Percentiles rank a stretch among this genome's conserved stretches.
Conservation (phyloP, 2,329 filamentous ascomycete species). For the Dactylellina leptospora region DNA sequence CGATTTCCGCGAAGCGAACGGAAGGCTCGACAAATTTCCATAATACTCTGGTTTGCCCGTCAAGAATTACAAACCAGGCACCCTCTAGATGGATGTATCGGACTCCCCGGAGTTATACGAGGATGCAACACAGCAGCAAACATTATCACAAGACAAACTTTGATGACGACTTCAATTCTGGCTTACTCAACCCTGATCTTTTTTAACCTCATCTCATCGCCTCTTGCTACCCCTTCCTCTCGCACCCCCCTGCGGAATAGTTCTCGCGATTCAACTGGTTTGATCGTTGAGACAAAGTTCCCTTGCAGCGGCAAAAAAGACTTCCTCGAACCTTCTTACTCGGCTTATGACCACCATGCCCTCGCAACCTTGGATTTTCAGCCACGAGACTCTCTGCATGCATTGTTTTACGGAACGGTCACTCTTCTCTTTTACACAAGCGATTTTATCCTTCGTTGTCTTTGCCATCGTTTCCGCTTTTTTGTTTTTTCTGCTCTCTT, state of each 20-base stretch:
- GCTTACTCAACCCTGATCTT: constrained; percentile 30
- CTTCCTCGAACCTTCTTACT: constrained; percentile 19
- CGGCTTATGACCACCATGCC: constrained; percentile 44
- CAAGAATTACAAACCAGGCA: constrained; percentile 15
- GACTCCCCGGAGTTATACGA: constrained; percentile 23
- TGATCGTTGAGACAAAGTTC: constrained; percentile 21
- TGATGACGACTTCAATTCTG: constrained; percentile 38
- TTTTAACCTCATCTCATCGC: constrained; percentile 21
- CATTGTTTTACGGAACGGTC: constrained; percentile 44
- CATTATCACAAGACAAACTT: constrained; percentile 35
- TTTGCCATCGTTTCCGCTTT: constrained; percentile 36
- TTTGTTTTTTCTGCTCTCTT: constrained; percentile 32
- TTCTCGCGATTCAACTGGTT: constrained; percentile 51
- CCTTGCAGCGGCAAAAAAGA: constrained; percentile 36
- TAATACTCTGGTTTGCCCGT: not conserved
- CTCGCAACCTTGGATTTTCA: constrained; percentile 39
- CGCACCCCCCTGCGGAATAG: constrained; percentile 14
- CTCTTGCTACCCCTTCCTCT: constrained; percentile 9
- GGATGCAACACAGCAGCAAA: constrained; percentile 35
- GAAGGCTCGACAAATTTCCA: constrained; percentile 17
- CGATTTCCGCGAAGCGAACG: constrained; percentile 22
- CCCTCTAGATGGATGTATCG: constrained; percentile 3
- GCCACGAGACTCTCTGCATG: constrained; percentile 51
- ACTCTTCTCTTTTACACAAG: constrained; percentile 25
- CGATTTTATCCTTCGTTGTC: constrained; percentile 36